A percentile compares a stretch with the other conserved stretches of the same genome.
Conservation (phyloP, 805 yeast genomes). For the Soucietia sequanensis region DNA sequence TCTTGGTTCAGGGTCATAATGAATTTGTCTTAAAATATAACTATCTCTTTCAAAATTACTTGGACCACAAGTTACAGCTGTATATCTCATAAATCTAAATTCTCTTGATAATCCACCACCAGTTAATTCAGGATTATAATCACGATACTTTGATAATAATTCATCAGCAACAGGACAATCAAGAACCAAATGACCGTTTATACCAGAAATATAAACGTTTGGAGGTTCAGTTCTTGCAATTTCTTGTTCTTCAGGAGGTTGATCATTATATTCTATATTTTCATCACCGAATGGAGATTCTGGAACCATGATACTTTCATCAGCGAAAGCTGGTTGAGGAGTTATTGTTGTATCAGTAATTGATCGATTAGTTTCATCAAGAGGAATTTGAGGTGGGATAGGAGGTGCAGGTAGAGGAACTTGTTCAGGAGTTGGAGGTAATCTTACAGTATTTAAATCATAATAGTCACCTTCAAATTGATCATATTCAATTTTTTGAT, state of each 20-base stretch:
- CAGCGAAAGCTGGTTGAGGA: conserved; percentile 8
- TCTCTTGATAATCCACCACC: conserved; percentile 49
- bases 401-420: conserved; percentile 15
- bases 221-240: conserved; percentile 31
- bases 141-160: conserved; percentile 40
- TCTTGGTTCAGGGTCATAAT: conserved; percentile 47
- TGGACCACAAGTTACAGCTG: conserved; percentile 70
- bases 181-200: conserved; percentile 45
- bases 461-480: conserved; percentile 42
- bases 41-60: conserved; percentile 58
- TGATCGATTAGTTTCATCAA: too few relatives aligned
- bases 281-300: conserved; percentile 31
- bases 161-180: conserved; percentile 49
- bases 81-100: conserved; percentile 59
- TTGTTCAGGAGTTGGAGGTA: conserved; percentile 22
- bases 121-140: conserved; percentile 27
- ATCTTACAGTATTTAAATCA: conserved; percentile 33
- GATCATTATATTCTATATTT: conserved; percentile 21
- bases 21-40: conserved; percentile 54
- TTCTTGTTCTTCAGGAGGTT: conserved; percentile 35
- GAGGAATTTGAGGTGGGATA: background rate
- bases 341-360: too few relatives aligned
- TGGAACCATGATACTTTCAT: conserved; percentile 14
- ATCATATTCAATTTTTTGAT: conserved; percentile 36
- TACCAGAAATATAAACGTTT: conserved; percentile 33